Conservation (phyloP, 2,329 filamentous ascomycete genomes). For the Hypoxylon sp. region DNA sequence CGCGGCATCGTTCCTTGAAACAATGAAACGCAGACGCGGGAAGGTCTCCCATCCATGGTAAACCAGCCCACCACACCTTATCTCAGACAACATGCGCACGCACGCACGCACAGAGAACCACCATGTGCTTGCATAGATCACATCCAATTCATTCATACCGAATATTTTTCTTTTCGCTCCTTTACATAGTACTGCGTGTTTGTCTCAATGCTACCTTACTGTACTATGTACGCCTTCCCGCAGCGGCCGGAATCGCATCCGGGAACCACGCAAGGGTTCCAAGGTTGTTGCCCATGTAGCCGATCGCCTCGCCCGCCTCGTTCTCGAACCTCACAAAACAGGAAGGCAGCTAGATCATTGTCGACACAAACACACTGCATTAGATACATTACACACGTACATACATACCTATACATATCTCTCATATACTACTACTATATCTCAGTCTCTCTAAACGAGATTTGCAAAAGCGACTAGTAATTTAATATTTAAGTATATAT, state of each 20-base stretch:
- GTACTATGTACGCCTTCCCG: constrained; percentile 25
- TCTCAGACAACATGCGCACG: constrained; percentile 27
- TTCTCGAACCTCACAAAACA: constrained; percentile 36
- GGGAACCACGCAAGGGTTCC: constrained; percentile 34
- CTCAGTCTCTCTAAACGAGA: too few relatives aligned
- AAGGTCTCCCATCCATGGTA: neutral
- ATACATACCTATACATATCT: constrained; percentile 1
- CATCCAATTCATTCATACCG: constrained; percentile 2
- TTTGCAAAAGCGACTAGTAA: constrained; percentile 22
- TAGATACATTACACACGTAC: neutral
- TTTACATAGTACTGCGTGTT: constrained; percentile 6
- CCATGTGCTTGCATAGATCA: neutral
- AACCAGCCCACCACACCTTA: constrained; percentile 3
- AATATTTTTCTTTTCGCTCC: neutral
- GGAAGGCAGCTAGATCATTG: constrained; percentile 30
- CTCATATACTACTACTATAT: neutral
- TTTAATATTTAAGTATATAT: constrained; percentile 4
- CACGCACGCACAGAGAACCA: constrained; percentile 4
- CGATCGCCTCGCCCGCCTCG: constrained; percentile 10
- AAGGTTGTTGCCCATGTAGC: neutral
- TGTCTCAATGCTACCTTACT: constrained; percentile 32
- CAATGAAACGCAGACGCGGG: constrained; percentile 26
- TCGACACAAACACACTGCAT: neutral
- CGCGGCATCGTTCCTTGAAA: constrained; percentile 38
- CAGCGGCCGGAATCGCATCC: constrained; percentile 39